A percentile compares a stretch with the other conserved stretches of the same genome.
phyloP scores from a whole-genome alignment of 2,329 filamentous ascomycete species.

The Aspergillus awamori region DNA sequence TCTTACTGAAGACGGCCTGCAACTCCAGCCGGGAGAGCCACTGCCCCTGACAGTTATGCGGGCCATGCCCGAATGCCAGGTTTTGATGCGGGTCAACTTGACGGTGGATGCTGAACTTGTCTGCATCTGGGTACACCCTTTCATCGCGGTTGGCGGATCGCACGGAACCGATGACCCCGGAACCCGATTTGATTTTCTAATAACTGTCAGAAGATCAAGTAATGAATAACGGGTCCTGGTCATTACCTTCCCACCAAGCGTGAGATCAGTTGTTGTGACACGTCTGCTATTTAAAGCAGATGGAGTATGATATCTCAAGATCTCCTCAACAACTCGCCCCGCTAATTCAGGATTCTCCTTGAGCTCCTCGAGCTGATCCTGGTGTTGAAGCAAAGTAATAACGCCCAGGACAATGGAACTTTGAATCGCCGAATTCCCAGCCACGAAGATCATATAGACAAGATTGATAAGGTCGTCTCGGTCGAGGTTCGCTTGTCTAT shows the following conservation, averaged over 20 bases:
- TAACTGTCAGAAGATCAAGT: not conserved
- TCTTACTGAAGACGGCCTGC: not conserved
- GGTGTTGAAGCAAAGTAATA: not conserved
- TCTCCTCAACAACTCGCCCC: not conserved
- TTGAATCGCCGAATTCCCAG: not conserved
- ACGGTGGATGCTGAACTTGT: slow-evolving; percentile 9
- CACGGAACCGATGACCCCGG: slow-evolving; percentile 8
- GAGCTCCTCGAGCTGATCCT: not conserved
- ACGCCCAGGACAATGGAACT: not conserved
- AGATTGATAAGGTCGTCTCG: not conserved
- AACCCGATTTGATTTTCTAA: slow-evolving; percentile 1
- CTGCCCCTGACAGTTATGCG: not conserved
- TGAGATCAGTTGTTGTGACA: slow-evolving; percentile 1
- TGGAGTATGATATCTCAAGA: slow-evolving; percentile 1
- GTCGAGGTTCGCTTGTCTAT: not conserved
- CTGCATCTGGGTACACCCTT: slow-evolving; percentile 5
- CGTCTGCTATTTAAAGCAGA: slow-evolving; percentile 1
- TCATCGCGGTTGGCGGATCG: slow-evolving; percentile 11
- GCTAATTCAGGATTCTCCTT: not conserved
- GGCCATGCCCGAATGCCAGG: slow-evolving; percentile 4
- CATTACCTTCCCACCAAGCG: slow-evolving; percentile 2
- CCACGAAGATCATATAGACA: not conserved
- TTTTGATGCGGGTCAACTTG: slow-evolving; percentile 2
- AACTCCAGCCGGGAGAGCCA: not conserved
- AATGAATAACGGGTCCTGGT: too few relatives aligned